These are phyloP conservation scores for Themeda triandra DNA, from an alignment of 176 grass and related monocot genomes.

Conservation along the genomic window DNA sequence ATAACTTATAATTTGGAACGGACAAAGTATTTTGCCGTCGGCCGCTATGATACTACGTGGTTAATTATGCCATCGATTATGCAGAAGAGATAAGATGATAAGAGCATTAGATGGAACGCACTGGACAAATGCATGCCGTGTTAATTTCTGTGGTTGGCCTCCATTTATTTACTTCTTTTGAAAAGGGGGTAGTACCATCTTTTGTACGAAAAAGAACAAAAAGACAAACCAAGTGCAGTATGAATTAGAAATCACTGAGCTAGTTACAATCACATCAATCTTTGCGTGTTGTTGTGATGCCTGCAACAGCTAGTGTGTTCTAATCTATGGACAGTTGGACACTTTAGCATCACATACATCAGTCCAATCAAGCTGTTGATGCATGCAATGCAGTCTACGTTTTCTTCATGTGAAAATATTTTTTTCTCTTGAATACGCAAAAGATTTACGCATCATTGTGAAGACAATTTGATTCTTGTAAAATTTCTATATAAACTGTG, in stretches of 20 bases:
- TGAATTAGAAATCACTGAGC: conserved; percentile 20
- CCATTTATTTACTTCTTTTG: not conserved
- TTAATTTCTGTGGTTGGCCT: not conserved
- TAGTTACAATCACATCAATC: conserved; percentile 36
- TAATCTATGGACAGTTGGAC: not conserved
- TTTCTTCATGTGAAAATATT: not conserved
- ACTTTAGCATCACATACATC: not conserved
- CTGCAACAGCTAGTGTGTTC: not conserved
- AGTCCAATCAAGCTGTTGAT: not conserved
- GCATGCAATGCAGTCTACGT: not conserved
- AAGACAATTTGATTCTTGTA: not conserved
- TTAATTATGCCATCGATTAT: not conserved
- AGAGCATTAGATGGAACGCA: conserved; percentile 32
- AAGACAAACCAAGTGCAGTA: conserved; percentile 5
- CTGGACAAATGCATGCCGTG: not conserved
- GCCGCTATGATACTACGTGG: not conserved
- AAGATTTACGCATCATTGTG: no score
- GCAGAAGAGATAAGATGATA: conserved; percentile 8
- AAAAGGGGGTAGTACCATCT: conserved; percentile 8
- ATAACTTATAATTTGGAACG: no score
- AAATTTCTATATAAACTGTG: not conserved
- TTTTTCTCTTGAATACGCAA: no score
- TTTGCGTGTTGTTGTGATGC: not conserved
- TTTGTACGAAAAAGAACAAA: conserved; percentile 30
- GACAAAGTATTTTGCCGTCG: no score